Percentiles rank a stretch among this genome's conserved stretches.
These are phyloP conservation scores for Arthrinium puccinioides DNA, from an alignment of 2,329 filamentous ascomycete genomes.

Conservation along the genomic window DNA sequence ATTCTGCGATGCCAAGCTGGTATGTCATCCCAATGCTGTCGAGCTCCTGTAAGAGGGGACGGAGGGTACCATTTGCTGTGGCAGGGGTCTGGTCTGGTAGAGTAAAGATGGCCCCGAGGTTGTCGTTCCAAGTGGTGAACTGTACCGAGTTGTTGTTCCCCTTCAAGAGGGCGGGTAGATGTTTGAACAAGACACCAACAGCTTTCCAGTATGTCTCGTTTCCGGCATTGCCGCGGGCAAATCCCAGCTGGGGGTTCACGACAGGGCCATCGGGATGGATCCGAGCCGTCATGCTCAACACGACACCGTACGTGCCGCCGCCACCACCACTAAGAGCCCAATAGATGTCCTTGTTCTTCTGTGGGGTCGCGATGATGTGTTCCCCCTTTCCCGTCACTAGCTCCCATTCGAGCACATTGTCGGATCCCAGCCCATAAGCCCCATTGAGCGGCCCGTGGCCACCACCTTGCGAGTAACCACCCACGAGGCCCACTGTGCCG, in stretches of 20 bases:
- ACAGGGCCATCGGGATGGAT: constrained; percentile 36
- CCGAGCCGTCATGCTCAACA: constrained; percentile 45
- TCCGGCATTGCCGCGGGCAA: constrained; percentile 17
- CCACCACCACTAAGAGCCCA: constrained; percentile 57
- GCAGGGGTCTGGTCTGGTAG: no score
- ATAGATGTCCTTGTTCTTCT: constrained; percentile 48
- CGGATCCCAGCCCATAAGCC: constrained; percentile 47
- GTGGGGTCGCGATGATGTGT: constrained; percentile 36
- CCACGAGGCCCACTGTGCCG: constrained; percentile 4
- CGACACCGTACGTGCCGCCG: constrained; percentile 50
- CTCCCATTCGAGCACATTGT: constrained; percentile 48
- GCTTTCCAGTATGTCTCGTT: constrained; percentile 1
- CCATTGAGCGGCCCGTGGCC: constrained; percentile 48
- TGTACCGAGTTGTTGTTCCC: not conserved
- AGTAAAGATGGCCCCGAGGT: no score
- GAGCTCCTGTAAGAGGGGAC: not conserved
- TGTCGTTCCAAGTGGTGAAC: not conserved
- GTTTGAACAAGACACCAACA: not conserved
- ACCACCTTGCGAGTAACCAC: constrained; percentile 31
- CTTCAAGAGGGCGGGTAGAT: not conserved
- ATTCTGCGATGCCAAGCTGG: not conserved
- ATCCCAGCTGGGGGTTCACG: constrained; percentile 34
- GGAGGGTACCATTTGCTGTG: no score
- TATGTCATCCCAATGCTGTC: not conserved
- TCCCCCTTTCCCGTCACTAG: constrained; percentile 43